Evolutionary conservation across 768 basidiomycete species (phyloP), one percentile per base, ranked within the genome.

Genomic region (Infundibulicybe gibba): DNA sequence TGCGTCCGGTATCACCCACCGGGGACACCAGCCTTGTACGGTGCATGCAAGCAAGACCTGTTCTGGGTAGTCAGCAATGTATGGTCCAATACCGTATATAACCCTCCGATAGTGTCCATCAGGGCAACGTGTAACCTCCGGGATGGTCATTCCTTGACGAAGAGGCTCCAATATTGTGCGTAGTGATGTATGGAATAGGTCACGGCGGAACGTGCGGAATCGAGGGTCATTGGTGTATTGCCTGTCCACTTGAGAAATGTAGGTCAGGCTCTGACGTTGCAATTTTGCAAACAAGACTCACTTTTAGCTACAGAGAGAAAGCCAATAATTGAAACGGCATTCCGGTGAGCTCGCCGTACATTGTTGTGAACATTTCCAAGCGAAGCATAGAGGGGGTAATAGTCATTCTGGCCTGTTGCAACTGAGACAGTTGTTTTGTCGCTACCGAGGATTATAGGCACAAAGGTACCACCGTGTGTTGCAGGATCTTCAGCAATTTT

Each of bases 401-500:
- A 53, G 12, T 49, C 52, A 16, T 30, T 47, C 32, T 48, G 45
- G 1, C 58, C 58, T 3, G 59, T 62, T 0, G 49, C 52, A 5
- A 58, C 51, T 4, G 57, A 62, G 13, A 64, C 62, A 0, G 58
- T 64, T 0, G 59, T 65, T 44, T 65, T 65, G 45, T 65, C 59
- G 44, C 56, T 61, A 1, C 62, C 61, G 9, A 59, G 41, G 16
- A 62, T 55, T 11, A 63, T 49, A 2, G 62, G 57, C 19, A 51
- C 50, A 32, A 47, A 53, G 39, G 47, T 55, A 2, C 49, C 38
- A 1, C 61, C 50, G n/a, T 48, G 34, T 6, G 45, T 48, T 6
- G 3, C 15, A 0, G 47, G 42, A 48, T 54, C 41, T 40, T 40
- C 41, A 17, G 46, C 41, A 41, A 51, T 47, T 10, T 31, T 45